Evolutionary conservation across 495 filamentous ascomycete genomes (phyloP).

Genomic region (Penicillium lividum): DNA sequence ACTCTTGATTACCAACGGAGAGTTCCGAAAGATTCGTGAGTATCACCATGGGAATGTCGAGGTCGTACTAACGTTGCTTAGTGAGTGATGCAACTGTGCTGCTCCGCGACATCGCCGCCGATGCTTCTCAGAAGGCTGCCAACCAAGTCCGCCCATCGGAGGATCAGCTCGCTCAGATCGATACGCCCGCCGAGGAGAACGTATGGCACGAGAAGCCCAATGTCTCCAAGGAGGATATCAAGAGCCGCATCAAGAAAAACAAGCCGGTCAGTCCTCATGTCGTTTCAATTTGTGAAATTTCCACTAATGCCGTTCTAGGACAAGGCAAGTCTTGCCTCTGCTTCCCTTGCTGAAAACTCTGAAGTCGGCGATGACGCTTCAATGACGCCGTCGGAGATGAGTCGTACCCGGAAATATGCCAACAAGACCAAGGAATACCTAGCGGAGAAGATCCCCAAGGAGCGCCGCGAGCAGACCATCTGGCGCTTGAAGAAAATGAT

Average conservation of each 20-base stretch:
- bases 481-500: constrained; percentile 98
- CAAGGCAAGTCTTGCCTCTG: constrained; percentile 17
- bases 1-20: constrained; percentile 90
- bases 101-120: constrained; percentile 84
- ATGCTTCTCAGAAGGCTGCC: constrained; percentile 84
- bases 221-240: constrained; percentile 69
- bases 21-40: constrained; percentile 91
- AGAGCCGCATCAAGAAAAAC: constrained; percentile 64
- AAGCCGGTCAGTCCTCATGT: constrained; percentile 48
- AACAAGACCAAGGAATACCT: constrained; percentile 70
- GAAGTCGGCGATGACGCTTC: constrained; percentile 12
- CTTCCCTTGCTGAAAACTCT: constrained; percentile 12
- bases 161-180: constrained; percentile 75
- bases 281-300: neutral
- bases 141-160: constrained; percentile 73
- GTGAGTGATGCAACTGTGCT: constrained; percentile 86
- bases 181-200: constrained; percentile 82
- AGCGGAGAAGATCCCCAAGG: constrained; percentile 80
- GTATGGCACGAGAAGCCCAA: constrained; percentile 91
- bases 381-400: constrained; percentile 22
- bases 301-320: constrained; percentile 21
- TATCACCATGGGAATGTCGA: constrained; percentile 17
- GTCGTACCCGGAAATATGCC: constrained; percentile 29
- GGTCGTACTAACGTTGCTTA: constrained; percentile 30
- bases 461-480: constrained; percentile 90